Percentiles rank a stretch among this genome's conserved stretches.
Evolutionary conservation across 768 basidiomycete genomes (phyloP).

Genomic region (Amanita molliuscula): DNA sequence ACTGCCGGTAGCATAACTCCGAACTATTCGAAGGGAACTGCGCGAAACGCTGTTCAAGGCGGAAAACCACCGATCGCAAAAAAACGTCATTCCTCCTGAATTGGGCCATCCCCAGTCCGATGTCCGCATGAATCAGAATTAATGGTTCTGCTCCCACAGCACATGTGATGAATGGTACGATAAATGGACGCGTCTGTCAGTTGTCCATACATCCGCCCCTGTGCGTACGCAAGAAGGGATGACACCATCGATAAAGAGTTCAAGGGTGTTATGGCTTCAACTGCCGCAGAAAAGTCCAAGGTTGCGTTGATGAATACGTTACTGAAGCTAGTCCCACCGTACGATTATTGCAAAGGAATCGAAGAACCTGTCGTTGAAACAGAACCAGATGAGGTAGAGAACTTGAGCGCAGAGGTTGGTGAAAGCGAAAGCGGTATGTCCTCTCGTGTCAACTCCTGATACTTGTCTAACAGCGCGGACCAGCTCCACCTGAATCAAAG

Average conservation of each 20-base stretch:
- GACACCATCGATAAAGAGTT: slow-evolving; percentile 55
- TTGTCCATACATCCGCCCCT: slow-evolving; percentile 32
- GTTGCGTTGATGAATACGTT: too few relatives aligned
- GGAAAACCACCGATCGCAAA: slow-evolving; percentile 82
- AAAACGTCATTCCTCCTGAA: slow-evolving; percentile 53
- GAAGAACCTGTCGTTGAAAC: slow-evolving; percentile 16
- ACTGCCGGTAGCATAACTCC: too few relatives aligned
- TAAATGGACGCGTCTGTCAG: slow-evolving; percentile 1
- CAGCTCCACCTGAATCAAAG: slow-evolving; percentile 28
- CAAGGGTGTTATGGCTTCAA: too few relatives aligned
- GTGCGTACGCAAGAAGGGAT: slow-evolving; percentile 68
- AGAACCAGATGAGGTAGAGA: slow-evolving; percentile 1
- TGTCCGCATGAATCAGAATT: slow-evolving; percentile 2
- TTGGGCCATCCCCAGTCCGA: slow-evolving; percentile 11
- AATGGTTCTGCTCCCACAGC: neutral
- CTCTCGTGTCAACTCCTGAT: neutral
- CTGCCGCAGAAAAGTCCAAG: too few relatives aligned
- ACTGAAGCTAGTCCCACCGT: too few relatives aligned
- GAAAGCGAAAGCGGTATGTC: slow-evolving; percentile 14
- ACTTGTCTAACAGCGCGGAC: too few relatives aligned
- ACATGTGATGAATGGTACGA: slow-evolving; percentile 1
- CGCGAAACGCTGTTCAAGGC: too few relatives aligned
- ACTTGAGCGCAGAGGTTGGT: slow-evolving; percentile 20
- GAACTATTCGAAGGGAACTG: too few relatives aligned
- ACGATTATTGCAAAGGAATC: too few relatives aligned